These are phyloP conservation scores for Omphalotus olearius DNA, from an alignment of 1,284 basidiomycete species.

Conservation along the genomic window DNA sequence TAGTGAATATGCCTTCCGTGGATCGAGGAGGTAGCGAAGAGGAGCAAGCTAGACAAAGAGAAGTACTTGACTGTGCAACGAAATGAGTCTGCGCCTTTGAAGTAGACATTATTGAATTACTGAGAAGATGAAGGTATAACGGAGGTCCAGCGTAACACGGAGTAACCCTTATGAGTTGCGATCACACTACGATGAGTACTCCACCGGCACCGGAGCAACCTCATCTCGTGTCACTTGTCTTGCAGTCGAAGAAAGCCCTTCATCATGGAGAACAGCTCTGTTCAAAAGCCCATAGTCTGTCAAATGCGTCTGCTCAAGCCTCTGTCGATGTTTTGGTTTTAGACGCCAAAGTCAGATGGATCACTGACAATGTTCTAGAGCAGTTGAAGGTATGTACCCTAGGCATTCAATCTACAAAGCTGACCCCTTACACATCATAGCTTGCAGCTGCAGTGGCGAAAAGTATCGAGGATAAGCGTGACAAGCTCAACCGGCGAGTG, in stretches of 20 bases:
- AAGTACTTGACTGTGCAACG: conserved; percentile 11
- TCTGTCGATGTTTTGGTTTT: conserved; percentile 68
- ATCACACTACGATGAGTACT: conserved; percentile 7
- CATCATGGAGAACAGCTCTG: conserved; percentile 73
- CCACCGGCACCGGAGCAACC: conserved; percentile 32
- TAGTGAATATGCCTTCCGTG: conserved; percentile 35
- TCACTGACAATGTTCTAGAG: conserved; percentile 64
- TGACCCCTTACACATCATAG: conserved; percentile 31
- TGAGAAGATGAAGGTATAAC: not conserved
- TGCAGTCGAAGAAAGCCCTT: conserved; percentile 76
- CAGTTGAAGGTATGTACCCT: conserved; percentile 57
- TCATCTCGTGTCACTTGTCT: conserved; percentile 67
- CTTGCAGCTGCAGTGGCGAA: conserved; percentile 67
- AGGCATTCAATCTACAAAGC: not conserved
- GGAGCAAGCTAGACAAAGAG: conserved; percentile 62
- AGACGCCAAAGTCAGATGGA: conserved; percentile 75
- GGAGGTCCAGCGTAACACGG: not conserved
- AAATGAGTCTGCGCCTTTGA: not conserved
- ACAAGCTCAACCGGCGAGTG: conserved; percentile 52
- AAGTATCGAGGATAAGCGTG: conserved; percentile 65
- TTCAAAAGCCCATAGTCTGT: conserved; percentile 52
- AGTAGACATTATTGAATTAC: not conserved
- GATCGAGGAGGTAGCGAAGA: conserved; percentile 47
- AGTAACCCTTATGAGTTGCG: not conserved
- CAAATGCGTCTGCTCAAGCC: conserved; percentile 56